Percentiles rank a stretch among this genome's conserved stretches.
phyloP scores from a whole-genome alignment of 2,329 filamentous ascomycete species.

The Sordariomycetes sp. region DNA sequence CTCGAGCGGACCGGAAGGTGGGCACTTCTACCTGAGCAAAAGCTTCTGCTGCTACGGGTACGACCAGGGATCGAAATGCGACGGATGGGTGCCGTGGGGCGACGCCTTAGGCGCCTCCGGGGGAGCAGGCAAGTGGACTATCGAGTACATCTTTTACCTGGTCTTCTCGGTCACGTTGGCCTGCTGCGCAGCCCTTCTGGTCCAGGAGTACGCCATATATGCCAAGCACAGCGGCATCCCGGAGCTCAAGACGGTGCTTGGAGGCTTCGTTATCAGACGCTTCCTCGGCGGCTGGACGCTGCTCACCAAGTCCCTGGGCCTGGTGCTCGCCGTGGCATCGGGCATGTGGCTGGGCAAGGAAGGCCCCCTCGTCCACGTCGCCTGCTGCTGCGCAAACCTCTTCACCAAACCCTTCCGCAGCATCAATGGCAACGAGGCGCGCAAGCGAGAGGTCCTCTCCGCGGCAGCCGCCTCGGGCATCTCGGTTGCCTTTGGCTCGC shows the following conservation, averaged over 20 bases:
- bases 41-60: conserved; percentile 91
- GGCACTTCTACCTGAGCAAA: conserved; percentile 83
- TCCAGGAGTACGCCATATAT: conserved; percentile 76
- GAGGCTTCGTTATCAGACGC: conserved; percentile 82
- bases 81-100: conserved; percentile 83
- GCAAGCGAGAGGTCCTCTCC: conserved; percentile 87
- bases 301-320: conserved; percentile 77
- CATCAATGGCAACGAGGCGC: conserved; percentile 85
- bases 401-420: conserved; percentile 80
- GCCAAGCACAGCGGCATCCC: conserved; percentile 94
- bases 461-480: conserved; percentile 89
- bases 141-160: conserved; percentile 83
- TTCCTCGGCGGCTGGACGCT: conserved; percentile 87
- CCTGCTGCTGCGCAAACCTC: conserved; percentile 90
- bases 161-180: conserved; percentile 79
- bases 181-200: conserved; percentile 65
- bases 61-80: conserved; percentile 71
- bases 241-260: conserved; percentile 93
- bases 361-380: conserved; percentile 89
- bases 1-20: conserved; percentile 63
- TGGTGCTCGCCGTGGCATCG: conserved; percentile 85
- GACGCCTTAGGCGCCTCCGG: conserved; percentile 59
- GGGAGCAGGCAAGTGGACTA: conserved; percentile 62
- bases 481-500: conserved; percentile 87
- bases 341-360: conserved; percentile 97